Evolutionary conservation across 306 rosid species (phyloP).

Genomic region (Pueraria montana): DNA sequence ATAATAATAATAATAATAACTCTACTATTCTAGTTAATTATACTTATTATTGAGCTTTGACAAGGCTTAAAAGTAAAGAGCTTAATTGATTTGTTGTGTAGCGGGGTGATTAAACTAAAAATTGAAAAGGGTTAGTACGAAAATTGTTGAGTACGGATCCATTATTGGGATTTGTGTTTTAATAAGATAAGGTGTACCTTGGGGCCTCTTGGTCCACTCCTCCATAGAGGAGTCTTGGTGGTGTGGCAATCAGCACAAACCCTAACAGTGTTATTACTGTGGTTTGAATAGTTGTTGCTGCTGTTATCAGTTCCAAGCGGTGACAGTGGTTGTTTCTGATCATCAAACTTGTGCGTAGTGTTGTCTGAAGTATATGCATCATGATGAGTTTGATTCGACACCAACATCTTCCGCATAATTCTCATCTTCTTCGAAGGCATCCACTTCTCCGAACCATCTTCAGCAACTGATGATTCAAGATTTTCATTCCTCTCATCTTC

Average conservation of each 20-base stretch:
- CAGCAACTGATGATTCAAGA: slow-evolving; percentile 15
- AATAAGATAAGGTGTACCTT: slow-evolving; percentile 59
- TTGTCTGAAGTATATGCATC: slow-evolving; percentile 28
- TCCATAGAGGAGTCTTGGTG: slow-evolving; percentile 98
- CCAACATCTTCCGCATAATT: slow-evolving; percentile 72
- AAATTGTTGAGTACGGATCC: background rate
- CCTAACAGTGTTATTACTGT: slow-evolving; percentile 60
- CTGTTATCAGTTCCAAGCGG: slow-evolving; percentile 51
- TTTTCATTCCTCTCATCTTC: slow-evolving; percentile 49
- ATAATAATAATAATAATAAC: background rate
- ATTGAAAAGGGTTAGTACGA: background rate
- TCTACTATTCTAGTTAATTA: background rate
- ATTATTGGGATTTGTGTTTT: background rate
- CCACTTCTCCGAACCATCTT: slow-evolving; percentile 67
- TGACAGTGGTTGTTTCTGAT: slow-evolving; percentile 49
- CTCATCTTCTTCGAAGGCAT: slow-evolving; percentile 87
- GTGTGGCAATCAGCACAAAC: slow-evolving; percentile 95
- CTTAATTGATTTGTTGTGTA: background rate
- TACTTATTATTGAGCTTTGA: background rate
- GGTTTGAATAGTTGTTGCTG: slow-evolving; percentile 53
- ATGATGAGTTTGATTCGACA: slow-evolving; percentile 57
- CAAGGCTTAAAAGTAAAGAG: background rate
- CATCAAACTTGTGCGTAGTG: slow-evolving; percentile 55
- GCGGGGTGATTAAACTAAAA: background rate
- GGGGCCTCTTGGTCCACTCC: slow-evolving; percentile 98